Evolutionary conservation across 2,329 filamentous ascomycete species (phyloP), one percentile per base, ranked within the genome.

Genomic region (Microdochium bolleyi): DNA sequence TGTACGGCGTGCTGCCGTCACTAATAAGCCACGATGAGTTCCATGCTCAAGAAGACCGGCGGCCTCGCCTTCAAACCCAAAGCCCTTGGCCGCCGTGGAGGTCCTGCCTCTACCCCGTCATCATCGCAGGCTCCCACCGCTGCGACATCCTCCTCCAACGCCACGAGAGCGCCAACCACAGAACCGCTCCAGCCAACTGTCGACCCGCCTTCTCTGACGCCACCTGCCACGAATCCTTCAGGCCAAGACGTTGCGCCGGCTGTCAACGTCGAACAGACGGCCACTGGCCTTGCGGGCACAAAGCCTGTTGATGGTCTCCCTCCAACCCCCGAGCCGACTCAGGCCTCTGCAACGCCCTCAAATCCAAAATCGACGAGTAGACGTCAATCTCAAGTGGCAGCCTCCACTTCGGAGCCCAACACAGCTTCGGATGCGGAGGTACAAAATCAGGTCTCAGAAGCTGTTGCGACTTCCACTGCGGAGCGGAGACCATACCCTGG

Each of bases 51-150:
- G 71, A 87, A 88, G 70, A 74, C 77, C 60, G 76, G 74, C 62
- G 75, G 76, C 60, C 71, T 76, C 54, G 75, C 75, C 71, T 89
- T 90, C 72, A 87, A 87, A 66, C 86, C 86, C 48, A 89, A 87
- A 71, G 80, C 80, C 58, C 66, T 70, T 32, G 73, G 76, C 58
- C 80, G 84, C 62, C 75, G 78, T 54, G 72, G 76, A 56, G 73
- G 74, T 57, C 70, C 72, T 52, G 66, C 72, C 65, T 53, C 63
- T 69, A 53, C 63, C 62, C 53, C 64, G 49, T 61, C 72, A 46
- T 53, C 59, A 24, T 53, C 61, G 19, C 57, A 62, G 38, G 55
- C 60, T 14, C 21, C 58, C 51, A 51, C 61, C 10, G 53, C 58
- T 24, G 53, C 62, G 41, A 55, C 56, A 24, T 56, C 61, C 21